Conservation (phyloP, 345 rosid species). For the Citrus sinensis region DNA sequence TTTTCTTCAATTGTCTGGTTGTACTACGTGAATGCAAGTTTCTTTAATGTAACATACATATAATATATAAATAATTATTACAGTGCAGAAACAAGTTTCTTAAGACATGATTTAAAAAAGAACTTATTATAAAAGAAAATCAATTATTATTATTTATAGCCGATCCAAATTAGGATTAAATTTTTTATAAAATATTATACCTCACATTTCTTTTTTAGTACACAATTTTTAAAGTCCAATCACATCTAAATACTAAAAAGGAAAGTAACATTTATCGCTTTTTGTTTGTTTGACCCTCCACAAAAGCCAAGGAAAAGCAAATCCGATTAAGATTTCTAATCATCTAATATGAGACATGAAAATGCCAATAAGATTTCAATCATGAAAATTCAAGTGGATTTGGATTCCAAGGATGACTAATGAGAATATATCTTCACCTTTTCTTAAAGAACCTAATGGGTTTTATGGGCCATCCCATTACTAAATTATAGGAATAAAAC, state of each 20-base stretch:
- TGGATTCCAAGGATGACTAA: constrained; percentile 19
- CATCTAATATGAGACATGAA: constrained; percentile 6
- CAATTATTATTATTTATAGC: too few relatives aligned
- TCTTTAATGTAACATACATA: too few relatives aligned
- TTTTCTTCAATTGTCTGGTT: too few relatives aligned
- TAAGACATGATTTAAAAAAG: too few relatives aligned
- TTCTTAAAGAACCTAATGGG: constrained; percentile 8
- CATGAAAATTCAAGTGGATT: not conserved
- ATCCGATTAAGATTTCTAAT: constrained; percentile 7
- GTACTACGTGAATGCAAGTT: too few relatives aligned
- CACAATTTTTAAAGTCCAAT: not conserved
- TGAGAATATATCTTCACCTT: constrained; percentile 2
- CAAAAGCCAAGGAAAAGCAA: constrained; percentile 14
- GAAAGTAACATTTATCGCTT: not conserved
- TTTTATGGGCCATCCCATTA: constrained; percentile 1
- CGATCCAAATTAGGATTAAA: too few relatives aligned
- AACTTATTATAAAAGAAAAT: too few relatives aligned
- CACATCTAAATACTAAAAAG: not conserved
- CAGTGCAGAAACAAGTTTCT: too few relatives aligned
- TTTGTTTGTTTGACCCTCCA: not conserved
- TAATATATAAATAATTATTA: too few relatives aligned
- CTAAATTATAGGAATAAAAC: not conserved
- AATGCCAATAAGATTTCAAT: constrained; percentile 21
- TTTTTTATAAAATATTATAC: too few relatives aligned
- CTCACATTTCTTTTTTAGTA: not conserved